phyloP scores from a whole-genome alignment of 345 rosid species.

The Boechera retrofracta region DNA sequence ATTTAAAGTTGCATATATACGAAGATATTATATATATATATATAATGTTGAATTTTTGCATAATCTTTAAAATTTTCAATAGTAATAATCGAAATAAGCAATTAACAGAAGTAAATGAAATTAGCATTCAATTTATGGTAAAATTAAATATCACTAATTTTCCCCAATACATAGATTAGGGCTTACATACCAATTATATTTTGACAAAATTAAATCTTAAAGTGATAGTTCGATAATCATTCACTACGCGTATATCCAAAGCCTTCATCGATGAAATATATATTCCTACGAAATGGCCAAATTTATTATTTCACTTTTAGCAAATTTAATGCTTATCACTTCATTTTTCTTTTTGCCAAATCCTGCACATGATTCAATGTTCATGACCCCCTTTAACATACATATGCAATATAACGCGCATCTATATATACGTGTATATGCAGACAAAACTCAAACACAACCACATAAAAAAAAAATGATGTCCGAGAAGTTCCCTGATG shows the following conservation, averaged over 20 bases:
- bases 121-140: neutral
- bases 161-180: neutral
- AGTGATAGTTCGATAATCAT: conserved; percentile 8
- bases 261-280: conserved; percentile 5
- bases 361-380: conserved; percentile 13
- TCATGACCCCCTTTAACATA: neutral
- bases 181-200: neutral
- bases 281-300: conserved; percentile 30
- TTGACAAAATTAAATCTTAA: neutral
- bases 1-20: neutral
- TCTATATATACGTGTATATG: conserved; percentile 17
- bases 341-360: conserved; percentile 23
- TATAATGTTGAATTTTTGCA: neutral
- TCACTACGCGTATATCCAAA: conserved; percentile 18
- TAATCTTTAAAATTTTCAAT: neutral
- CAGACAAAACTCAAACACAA: conserved; percentile 19
- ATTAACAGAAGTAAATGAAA: neutral
- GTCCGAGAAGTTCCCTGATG: conserved; percentile 58
- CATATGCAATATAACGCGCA: neutral
- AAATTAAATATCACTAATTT: neutral
- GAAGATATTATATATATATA: no score
- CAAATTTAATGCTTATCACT: conserved; percentile 24
- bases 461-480: conserved; percentile 38
- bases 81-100: neutral
- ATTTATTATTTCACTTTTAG: conserved; percentile 27